Evolutionary conservation across 345 rosid genomes (phyloP).

Genomic region (Carallia pectinifolia): DNA sequence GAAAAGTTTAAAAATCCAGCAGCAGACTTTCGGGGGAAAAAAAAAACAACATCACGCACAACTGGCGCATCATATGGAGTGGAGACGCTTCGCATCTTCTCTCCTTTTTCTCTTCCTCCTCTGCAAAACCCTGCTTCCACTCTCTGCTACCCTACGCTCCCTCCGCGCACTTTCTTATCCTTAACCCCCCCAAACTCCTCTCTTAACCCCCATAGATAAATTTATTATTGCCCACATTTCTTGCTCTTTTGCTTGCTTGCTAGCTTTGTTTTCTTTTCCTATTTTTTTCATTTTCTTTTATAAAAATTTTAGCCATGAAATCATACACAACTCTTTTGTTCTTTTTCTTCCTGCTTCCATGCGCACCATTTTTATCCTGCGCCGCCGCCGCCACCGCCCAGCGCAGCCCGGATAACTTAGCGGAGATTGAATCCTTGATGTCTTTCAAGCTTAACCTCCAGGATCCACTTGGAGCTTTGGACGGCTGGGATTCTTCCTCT

Average conservation of each 20-base stretch:
- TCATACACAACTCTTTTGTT: background rate
- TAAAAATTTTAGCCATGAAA: no score
- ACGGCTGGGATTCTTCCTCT: conserved; percentile 72
- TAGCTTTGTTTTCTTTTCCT: background rate
- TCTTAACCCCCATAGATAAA: background rate
- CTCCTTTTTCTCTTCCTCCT: background rate
- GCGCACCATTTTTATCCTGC: conserved; percentile 18
- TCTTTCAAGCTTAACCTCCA: conserved; percentile 66
- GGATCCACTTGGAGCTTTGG: conserved; percentile 72
- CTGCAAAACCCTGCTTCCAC: background rate
- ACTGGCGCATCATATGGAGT: background rate
- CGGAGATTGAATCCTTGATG: conserved; percentile 70
- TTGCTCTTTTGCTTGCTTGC: background rate
- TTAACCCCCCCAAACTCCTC: background rate
- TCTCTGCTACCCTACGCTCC: conserved; percentile 5
- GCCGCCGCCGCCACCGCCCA: conserved; percentile 3
- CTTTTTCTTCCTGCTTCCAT: conserved; percentile 10
- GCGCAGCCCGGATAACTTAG: conserved; percentile 32
- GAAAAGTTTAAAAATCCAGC: no score
- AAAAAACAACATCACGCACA: background rate
- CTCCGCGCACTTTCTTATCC: background rate
- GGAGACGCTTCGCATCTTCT: background rate
- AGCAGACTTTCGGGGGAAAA: no score
- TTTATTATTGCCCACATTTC: background rate
- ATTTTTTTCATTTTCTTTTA: background rate